These are phyloP conservation scores for Solanum bulbocastanum DNA, from an alignment of 257 asterid genomes.

Conservation along the genomic window DNA sequence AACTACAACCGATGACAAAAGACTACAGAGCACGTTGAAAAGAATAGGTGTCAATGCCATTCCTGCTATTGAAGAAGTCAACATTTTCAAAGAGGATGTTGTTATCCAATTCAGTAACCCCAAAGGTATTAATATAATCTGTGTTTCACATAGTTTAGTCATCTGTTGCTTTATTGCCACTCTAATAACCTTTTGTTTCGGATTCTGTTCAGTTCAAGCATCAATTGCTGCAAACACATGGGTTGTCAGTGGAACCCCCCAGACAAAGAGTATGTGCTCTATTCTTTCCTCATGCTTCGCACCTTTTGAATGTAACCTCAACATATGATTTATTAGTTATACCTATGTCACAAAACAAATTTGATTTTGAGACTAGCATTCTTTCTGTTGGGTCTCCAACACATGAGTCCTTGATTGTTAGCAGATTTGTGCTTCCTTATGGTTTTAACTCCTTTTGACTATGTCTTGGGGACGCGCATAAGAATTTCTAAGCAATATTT, in stretches of 20 bases:
- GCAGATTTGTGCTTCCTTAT: not conserved
- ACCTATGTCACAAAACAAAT: not conserved
- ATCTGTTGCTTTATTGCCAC: not conserved
- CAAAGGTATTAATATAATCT: conserved; percentile 25
- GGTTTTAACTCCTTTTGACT: not conserved
- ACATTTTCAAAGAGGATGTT: conserved; percentile 65
- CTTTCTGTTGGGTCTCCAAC: not conserved
- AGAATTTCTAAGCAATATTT: not conserved
- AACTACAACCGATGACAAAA: conserved; percentile 61
- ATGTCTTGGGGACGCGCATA: not conserved
- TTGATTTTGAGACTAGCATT: not conserved
- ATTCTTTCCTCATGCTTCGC: not conserved
- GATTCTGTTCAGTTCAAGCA: conserved; percentile 46
- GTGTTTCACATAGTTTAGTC: not conserved
- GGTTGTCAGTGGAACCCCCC: conserved; percentile 73
- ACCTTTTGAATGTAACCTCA: not conserved
- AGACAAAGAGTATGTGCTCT: conserved; percentile 52
- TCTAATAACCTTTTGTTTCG: not conserved
- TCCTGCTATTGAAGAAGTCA: conserved; percentile 66
- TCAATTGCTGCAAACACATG: conserved; percentile 70
- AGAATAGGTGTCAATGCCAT: conserved; percentile 68
- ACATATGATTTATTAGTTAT: not conserved
- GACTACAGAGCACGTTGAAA: conserved; percentile 67
- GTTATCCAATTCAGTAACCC: conserved; percentile 62
- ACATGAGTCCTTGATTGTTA: not conserved